These are phyloP conservation scores for Boletellus sp. DNA, from an alignment of 768 basidiomycete genomes.

Conservation along the genomic window DNA sequence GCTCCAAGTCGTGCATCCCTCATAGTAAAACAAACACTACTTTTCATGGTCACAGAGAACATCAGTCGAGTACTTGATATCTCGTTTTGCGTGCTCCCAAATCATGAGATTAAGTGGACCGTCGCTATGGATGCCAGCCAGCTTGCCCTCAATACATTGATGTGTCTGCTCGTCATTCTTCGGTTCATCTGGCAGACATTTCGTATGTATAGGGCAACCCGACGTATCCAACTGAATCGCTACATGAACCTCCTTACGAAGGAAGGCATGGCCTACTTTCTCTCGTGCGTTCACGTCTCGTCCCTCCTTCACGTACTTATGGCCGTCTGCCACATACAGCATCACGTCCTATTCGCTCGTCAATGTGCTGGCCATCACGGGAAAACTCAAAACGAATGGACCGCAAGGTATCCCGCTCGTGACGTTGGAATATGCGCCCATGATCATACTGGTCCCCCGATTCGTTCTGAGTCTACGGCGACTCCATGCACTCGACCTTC, in stretches of 20 bases:
- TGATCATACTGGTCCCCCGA: not conserved
- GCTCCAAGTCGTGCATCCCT: not conserved
- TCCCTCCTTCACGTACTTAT: not conserved
- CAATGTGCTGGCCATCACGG: not conserved
- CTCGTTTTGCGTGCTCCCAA: not conserved
- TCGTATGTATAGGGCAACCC: not conserved
- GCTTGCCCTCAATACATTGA: not conserved
- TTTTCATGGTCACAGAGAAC: not conserved
- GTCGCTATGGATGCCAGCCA: not conserved
- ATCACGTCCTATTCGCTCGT: not conserved
- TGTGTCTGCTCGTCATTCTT: not conserved
- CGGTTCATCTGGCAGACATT: not conserved
- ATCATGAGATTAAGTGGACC: not conserved
- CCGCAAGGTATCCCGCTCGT: not conserved
- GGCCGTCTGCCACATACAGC: not conserved
- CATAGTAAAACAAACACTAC: not conserved
- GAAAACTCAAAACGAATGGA: not conserved
- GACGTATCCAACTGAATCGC: not conserved
- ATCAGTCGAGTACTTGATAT: not conserved
- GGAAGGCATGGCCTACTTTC: not conserved
- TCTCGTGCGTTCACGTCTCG: not conserved
- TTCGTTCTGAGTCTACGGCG: not conserved
- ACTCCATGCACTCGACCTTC: not conserved
- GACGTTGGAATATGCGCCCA: not conserved
- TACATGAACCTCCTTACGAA: not conserved